phyloP scores from a whole-genome alignment of 2,329 filamentous ascomycete genomes.

The Rutstroemia sp. region DNA sequence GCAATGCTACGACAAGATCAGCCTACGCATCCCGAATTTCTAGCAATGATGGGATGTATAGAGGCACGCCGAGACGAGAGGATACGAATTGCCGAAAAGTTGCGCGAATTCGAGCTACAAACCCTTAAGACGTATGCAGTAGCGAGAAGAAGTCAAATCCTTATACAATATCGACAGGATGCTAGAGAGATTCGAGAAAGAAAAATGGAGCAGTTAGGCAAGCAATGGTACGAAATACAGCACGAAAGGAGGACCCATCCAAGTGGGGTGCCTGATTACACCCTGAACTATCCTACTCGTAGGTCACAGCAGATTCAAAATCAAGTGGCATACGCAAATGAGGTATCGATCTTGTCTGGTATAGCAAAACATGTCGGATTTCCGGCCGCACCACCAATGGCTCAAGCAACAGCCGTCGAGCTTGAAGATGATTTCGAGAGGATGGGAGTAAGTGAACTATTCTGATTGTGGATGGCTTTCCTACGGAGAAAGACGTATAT shows the following conservation, averaged over 20 bases:
- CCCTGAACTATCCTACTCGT: conserved; percentile 71
- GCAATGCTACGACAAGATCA: conserved; percentile 50
- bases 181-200: conserved; percentile 76
- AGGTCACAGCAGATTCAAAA: conserved; percentile 73
- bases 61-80: conserved; percentile 77
- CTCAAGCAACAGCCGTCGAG: conserved; percentile 62
- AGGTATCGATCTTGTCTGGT: conserved; percentile 85
- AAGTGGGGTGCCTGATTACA: conserved; percentile 73
- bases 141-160: conserved; percentile 76
- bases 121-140: conserved; percentile 68
- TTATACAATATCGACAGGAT: conserved; percentile 85
- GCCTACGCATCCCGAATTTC: conserved; percentile 82
- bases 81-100: conserved; percentile 63
- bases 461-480: not conserved
- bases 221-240: conserved; percentile 90
- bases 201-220: conserved; percentile 71
- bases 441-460: conserved; percentile 65
- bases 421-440: conserved; percentile 81
- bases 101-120: conserved; percentile 66
- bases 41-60: conserved; percentile 83
- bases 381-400: conserved; percentile 84
- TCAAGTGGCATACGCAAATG: conserved; percentile 86
- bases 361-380: conserved; percentile 95
- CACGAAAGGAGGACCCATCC: conserved; percentile 74
- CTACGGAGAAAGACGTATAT: not conserved